phyloP scores from a whole-genome alignment of 2,329 filamentous ascomycete species.

The Trichoderma koningii region DNA sequence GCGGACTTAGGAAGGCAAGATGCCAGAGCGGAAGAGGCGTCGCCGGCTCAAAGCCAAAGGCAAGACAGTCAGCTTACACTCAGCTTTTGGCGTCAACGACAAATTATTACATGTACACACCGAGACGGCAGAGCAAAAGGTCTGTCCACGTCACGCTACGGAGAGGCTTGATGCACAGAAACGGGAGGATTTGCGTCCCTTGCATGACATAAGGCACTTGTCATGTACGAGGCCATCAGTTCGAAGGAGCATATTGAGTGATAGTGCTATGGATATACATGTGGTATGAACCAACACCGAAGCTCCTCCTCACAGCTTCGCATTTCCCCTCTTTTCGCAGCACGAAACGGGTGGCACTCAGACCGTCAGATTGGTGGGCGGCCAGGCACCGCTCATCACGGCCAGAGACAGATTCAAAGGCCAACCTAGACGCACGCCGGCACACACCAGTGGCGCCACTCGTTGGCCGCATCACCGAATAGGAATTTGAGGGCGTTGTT shows the following conservation, averaged over 20 bases:
- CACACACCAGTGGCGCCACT: constrained; percentile 20
- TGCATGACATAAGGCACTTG: not conserved
- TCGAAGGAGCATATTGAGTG: too few species aligned
- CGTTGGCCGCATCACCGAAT: constrained; percentile 6
- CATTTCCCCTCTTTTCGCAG: not conserved
- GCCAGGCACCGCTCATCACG: not conserved
- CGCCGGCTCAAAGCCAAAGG: not conserved
- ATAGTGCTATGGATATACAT: too few species aligned
- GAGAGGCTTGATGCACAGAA: not conserved
- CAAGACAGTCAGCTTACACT: constrained; percentile 22
- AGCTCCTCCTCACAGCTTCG: too few species aligned
- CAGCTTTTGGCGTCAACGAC: constrained; percentile 2
- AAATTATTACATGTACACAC: not conserved
- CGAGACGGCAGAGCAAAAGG: not conserved
- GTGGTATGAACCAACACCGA: too few species aligned
- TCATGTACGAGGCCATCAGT: too few species aligned
- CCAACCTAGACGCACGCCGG: not conserved
- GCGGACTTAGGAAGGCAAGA: not conserved
- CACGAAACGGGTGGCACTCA: not conserved
- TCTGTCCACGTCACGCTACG: not conserved
- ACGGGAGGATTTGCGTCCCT: not conserved
- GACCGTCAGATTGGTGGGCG: constrained; percentile 11
- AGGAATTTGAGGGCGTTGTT: not conserved
- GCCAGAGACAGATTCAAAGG: not conserved
- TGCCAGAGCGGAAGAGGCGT: constrained; percentile 16